Evolutionary conservation across 371 early-diverging fungal genomes (phyloP).

Genomic region (Mucor racemosus): DNA sequence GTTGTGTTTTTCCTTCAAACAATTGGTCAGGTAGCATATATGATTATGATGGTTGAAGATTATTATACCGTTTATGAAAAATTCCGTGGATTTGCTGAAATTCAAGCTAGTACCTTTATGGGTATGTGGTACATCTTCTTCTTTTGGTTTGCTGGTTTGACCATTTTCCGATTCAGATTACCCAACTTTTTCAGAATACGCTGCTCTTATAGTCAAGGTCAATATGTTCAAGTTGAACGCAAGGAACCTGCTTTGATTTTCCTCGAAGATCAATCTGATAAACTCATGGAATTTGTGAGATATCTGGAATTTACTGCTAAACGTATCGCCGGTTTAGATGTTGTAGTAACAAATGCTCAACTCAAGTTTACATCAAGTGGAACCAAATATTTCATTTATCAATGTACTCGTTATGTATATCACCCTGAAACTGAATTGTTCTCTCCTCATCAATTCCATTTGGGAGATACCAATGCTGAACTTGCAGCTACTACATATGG

Average conservation of each 20-base stretch:
- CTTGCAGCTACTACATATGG: conserved; percentile 57
- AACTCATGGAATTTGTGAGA: conserved; percentile 17
- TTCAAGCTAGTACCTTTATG: conserved; percentile 50
- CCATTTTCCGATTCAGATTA: conserved; percentile 47
- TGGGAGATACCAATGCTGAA: conserved; percentile 56
- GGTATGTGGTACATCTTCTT: conserved; percentile 71
- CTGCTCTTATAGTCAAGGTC: conserved; percentile 55
- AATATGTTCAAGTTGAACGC: conserved; percentile 72
- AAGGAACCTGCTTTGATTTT: conserved; percentile 38
- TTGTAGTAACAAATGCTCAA: conserved; percentile 42
- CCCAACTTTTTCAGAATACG: conserved; percentile 72
- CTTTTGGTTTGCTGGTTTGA: conserved; percentile 65
- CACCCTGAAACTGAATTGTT: conserved; percentile 42
- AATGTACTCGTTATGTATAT: conserved; percentile 72
- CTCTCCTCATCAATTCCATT: conserved; percentile 58
- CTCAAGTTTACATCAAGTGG: conserved; percentile 57
- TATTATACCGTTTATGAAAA: conserved; percentile 42
- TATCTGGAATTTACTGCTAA: conserved; percentile 32
- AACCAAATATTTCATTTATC: conserved; percentile 71
- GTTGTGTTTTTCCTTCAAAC: conserved; percentile 39
- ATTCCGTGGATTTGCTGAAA: conserved; percentile 35
- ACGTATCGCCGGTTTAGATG: conserved; percentile 37
- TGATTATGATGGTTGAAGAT: conserved; percentile 43
- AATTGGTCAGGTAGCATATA: conserved; percentile 44
- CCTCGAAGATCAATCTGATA: conserved; percentile 15